phyloP scores from a whole-genome alignment of 106 monocot genomes.

The Amphibolis antarctica region DNA sequence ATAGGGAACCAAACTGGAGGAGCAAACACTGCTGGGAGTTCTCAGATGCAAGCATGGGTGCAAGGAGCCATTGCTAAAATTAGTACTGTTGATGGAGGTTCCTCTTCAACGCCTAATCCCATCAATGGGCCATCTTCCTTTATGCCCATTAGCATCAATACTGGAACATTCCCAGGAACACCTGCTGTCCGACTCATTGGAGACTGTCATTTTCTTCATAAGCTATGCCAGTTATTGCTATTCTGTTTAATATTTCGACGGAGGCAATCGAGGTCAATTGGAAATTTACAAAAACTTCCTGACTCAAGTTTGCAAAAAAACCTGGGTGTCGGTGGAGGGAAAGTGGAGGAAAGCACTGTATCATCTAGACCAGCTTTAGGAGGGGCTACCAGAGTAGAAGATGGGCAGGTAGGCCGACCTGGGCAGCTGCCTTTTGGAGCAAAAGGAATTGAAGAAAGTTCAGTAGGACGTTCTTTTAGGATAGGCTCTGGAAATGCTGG shows the following conservation, averaged over 20 bases:
- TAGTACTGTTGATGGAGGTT: constrained; percentile 66
- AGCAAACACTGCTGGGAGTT: constrained; percentile 49
- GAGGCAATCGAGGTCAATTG: constrained; percentile 36
- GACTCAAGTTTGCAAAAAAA: constrained; percentile 47
- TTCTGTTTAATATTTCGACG: constrained; percentile 86
- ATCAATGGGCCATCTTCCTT: constrained; percentile 52
- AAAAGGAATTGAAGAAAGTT: constrained; percentile 64
- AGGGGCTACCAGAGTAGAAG: constrained; percentile 52
- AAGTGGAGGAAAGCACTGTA: constrained; percentile 42
- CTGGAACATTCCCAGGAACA: constrained; percentile 96
- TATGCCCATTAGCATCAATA: constrained; percentile 96
- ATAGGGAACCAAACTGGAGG: constrained; percentile 55
- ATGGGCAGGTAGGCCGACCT: constrained; percentile 35
- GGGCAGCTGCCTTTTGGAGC: constrained; percentile 55
- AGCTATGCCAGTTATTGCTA: constrained; percentile 81
- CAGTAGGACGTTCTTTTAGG: constrained; percentile 39
- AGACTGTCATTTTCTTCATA: constrained; percentile 97
- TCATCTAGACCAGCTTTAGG: constrained; percentile 28
- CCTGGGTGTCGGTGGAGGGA: constrained; percentile 31
- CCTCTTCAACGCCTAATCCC: constrained; percentile 55
- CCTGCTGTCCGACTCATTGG: constrained; percentile 98
- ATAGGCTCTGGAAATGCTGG: constrained; percentile 93
- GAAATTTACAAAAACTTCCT: constrained; percentile 33
- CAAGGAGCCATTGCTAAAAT: constrained; percentile 99
- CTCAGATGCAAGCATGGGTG: constrained; percentile 98